Evolutionary conservation across 2,329 filamentous ascomycete genomes (phyloP).

Genomic region (Calonectria pauciramosa): DNA sequence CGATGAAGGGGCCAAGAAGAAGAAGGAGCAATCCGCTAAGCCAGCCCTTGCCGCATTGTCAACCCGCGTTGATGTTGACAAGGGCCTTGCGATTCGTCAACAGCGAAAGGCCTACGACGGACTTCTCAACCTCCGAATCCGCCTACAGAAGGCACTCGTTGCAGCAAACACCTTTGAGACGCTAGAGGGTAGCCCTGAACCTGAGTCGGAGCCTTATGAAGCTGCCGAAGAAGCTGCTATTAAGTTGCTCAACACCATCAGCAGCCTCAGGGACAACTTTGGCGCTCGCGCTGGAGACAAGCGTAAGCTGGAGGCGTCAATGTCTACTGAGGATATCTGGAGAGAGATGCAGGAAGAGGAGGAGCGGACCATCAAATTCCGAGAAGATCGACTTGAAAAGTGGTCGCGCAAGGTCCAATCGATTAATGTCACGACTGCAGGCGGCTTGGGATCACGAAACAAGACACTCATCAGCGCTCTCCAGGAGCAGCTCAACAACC

Average conservation of each 20-base stretch:
- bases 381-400: constrained; percentile 84
- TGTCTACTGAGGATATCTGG: constrained; percentile 78
- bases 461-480: constrained; percentile 74
- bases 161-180: constrained; percentile 80
- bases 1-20: constrained; percentile 49
- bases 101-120: constrained; percentile 91
- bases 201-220: constrained; percentile 69
- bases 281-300: constrained; percentile 70
- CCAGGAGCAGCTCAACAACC: constrained; percentile 75
- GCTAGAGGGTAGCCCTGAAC: constrained; percentile 54
- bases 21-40: constrained; percentile 49
- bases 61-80: constrained; percentile 74
- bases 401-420: constrained; percentile 81
- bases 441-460: constrained; percentile 46
- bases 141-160: constrained; percentile 90
- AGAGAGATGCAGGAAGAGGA: constrained; percentile 78
- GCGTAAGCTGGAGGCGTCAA: constrained; percentile 65
- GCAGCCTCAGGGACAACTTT: constrained; percentile 75
- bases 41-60: constrained; percentile 49
- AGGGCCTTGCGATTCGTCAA: constrained; percentile 87
- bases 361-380: constrained; percentile 67
- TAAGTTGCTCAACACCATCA: constrained; percentile 86
- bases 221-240: constrained; percentile 89
- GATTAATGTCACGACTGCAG: constrained; percentile 58
- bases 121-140: constrained; percentile 90